These are phyloP conservation scores for Thielaviopsis punctulata DNA, from an alignment of 2,329 filamentous ascomycete species.

Conservation along the genomic window DNA sequence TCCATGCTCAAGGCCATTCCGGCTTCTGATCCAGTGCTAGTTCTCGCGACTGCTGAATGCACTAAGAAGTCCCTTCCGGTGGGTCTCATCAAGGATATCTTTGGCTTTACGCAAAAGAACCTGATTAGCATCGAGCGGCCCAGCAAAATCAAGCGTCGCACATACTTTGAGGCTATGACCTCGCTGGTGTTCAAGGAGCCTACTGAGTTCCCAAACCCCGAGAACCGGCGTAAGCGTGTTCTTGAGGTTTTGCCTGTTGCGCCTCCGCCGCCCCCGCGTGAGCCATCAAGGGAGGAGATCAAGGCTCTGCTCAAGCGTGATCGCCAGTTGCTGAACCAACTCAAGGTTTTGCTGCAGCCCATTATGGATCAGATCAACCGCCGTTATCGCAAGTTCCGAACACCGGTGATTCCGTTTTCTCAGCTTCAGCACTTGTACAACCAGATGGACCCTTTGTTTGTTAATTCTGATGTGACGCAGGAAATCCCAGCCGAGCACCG, in stretches of 20 bases:
- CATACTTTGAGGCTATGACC: constrained; percentile 64
- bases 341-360: constrained; percentile 80
- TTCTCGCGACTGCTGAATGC: constrained; percentile 71
- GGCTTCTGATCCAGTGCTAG: constrained; percentile 76
- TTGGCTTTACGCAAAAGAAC: constrained; percentile 72
- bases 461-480: constrained; percentile 34
- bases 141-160: constrained; percentile 42
- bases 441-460: constrained; percentile 58
- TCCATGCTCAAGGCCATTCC: constrained; percentile 66
- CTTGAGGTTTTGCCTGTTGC: constrained; percentile 63
- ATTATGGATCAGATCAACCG: constrained; percentile 95
- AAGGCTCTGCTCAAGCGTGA: constrained; percentile 70
- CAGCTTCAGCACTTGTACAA: constrained; percentile 70
- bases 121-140: constrained; percentile 54
- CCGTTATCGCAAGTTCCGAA: constrained; percentile 77
- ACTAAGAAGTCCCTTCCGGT: constrained; percentile 42
- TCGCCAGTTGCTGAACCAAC: constrained; percentile 62
- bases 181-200: constrained; percentile 65
- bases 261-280: constrained; percentile 49
- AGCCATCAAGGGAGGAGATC: constrained; percentile 59
- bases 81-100: constrained; percentile 57
- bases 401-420: constrained; percentile 55
- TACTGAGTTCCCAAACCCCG: constrained; percentile 69
- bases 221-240: constrained; percentile 70
- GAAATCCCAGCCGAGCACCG: constrained; percentile 38